phyloP scores from a whole-genome alignment of 1,284 basidiomycete species.

The Microbotryum silenes-acaulis region DNA sequence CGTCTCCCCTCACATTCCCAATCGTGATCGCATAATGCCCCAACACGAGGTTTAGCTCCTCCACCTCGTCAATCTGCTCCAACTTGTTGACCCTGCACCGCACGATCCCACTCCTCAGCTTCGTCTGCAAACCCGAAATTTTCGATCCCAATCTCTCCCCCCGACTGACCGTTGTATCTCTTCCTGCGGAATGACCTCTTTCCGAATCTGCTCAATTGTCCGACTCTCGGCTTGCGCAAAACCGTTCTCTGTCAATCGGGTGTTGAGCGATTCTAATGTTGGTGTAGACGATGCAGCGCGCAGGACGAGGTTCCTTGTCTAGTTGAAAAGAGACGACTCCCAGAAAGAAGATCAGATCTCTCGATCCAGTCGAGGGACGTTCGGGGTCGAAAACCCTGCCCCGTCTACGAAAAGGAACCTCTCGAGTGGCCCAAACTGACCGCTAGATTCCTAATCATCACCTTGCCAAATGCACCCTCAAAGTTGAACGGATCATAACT shows the following conservation, averaged over 20 bases:
- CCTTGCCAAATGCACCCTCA: conserved; percentile 70
- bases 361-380: too few species aligned
- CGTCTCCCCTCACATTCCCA: conserved; percentile 3
- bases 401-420: not conserved
- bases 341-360: too few species aligned
- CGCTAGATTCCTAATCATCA: conserved; percentile 78
- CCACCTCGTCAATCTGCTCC: conserved; percentile 82
- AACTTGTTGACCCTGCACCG: conserved; percentile 58
- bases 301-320: conserved; percentile 66
- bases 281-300: conserved; percentile 63
- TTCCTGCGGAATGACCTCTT: conserved; percentile 47
- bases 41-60: conserved; percentile 80
- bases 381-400: not conserved
- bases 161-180: conserved; percentile 58
- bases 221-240: conserved; percentile 54
- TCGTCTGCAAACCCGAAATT: not conserved
- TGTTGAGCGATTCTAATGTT: conserved; percentile 52
- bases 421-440: conserved; percentile 43
- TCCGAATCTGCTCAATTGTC: conserved; percentile 61
- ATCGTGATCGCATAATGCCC: conserved; percentile 66
- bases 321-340: too few species aligned
- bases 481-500: conserved; percentile 88
- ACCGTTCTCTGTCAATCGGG: conserved; percentile 54
- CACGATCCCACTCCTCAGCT: not conserved
- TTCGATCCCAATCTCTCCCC: not conserved